Base-by-base conservation (phyloP, 2,329 filamentous ascomycete species). In the Didymella arachidicola region DNA sequence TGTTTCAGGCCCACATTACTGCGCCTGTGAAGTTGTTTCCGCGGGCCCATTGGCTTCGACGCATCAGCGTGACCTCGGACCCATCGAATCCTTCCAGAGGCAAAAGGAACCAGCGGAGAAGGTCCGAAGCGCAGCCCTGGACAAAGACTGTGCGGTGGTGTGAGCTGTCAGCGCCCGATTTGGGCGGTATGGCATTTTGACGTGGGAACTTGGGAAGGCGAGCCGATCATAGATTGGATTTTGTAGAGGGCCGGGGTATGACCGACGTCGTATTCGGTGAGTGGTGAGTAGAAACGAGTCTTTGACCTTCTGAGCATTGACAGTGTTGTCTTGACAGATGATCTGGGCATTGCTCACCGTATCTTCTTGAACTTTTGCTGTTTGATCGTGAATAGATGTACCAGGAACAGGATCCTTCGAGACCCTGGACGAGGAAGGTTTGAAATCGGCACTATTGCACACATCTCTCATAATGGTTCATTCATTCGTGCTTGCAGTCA, bases 331-430 rank as follows among this genome's bases (percentile, higher is more conserved):
- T 7, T 29, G 10, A 7, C 27, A 10, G 30, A 32, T 11, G 30
- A 32, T 32, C 6, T 32, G 30, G 10, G 8, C 30, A 14, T 10
- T 32, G 10, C 30, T 32, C 30, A 32, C 30, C 30, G 30, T 32
- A 32, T 29, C 7, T 29, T 29, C 27, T 10, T 29, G 3, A 10
- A 16, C 8, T 14, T 36, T n/a, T 34, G 14, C 19, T 25, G 41
- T 30, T 19, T 39, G 44, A n/a, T 18, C 30, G 16, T n/a, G 3
- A 11, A 22, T 32, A 43, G 26, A 10, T 12, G 10, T 19, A 39
- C 10, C 30, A 25, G 36, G n/a, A 50, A 29, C 8, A 49, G 46
- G 27, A 41, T 30, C 47, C 38, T 51, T 43, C 49, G 18, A 27
- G 26, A 36, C 16, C 4, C 25, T n/a, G n/a, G 29, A 27, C 27